Base-by-base conservation (phyloP, 352 stramenopile genomes). In the Phytophthora brassicae region DNA sequence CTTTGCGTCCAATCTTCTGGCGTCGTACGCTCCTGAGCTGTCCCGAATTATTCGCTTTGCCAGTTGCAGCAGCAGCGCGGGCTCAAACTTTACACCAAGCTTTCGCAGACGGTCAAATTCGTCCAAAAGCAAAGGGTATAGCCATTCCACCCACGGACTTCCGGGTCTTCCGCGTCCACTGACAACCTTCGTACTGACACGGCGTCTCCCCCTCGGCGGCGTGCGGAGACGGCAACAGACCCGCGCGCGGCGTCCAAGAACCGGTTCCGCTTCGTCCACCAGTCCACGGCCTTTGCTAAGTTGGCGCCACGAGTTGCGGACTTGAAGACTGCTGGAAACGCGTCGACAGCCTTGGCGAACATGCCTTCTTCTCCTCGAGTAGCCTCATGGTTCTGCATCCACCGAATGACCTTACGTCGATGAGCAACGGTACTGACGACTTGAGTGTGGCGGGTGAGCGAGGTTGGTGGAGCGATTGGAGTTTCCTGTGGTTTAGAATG, bases 101-200 rank as follows among this genome's bases (percentile, higher is more conserved):
- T 63, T 63, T 29, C 55, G 35, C 5, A 63, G 38, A 3, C 33
- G 22, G 28, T 63, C 44, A 11, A 63, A 56, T 6, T 51, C 43
- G 12, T 49, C 39, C 6, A 56, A 28, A 6, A 63, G 6, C 3
- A 39, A 17, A 4, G 55, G 44, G 13, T 56, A 63, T 3, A 63
- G 19, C 45, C 55, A 63, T 17, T 4, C 12, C 4, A 44, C 38
- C 38, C 38, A 44, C 38, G 38, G 6, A 11, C 38, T 24, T 24
- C 38, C 13, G 12, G 38, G n/a, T 6, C 38, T 20, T 7, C 38
- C 38, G 3, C n/a, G 38, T 0, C 38, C 38, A 5, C 4, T 1
- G 16, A 42, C 20, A 5, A 42, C 38, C n/a, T 44, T 24, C n/a
- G 38, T 14, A 11, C n/a, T 44, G 1, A 23, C n/a, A 13, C n/a